Evolutionary conservation across 1,284 basidiomycete genomes (phyloP).

Genomic region (Cryptococcus amylolentus): DNA sequence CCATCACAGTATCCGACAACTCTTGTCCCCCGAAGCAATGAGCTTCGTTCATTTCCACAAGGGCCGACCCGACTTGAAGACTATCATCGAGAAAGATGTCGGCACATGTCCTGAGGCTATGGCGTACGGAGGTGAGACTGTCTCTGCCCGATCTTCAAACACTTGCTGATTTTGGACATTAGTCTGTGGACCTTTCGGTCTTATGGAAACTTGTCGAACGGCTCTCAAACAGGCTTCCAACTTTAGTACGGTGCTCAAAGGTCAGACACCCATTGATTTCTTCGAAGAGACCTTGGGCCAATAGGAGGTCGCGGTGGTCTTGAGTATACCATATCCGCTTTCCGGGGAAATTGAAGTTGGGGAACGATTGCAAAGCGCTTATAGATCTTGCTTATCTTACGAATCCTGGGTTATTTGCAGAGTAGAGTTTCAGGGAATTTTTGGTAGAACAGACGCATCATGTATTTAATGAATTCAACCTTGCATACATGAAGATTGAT

Average conservation of each 20-base stretch:
- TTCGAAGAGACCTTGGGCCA: neutral
- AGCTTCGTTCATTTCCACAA: neutral
- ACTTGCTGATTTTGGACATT: neutral
- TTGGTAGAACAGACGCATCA: too few species aligned
- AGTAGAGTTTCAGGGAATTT: too few species aligned
- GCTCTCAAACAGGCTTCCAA: neutral
- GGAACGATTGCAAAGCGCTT: too few species aligned
- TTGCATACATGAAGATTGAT: too few species aligned
- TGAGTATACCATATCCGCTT: too few species aligned
- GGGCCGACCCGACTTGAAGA: neutral
- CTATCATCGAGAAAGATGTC: neutral
- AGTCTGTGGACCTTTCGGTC: neutral
- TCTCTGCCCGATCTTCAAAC: neutral
- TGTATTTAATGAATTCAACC: too few species aligned
- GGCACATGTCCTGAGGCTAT: neutral
- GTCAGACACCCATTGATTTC: neutral
- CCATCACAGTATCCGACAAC: neutral
- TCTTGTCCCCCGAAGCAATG: neutral
- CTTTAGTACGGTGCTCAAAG: neutral
- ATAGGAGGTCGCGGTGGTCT: neutral
- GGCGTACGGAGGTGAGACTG: neutral
- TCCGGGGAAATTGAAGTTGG: too few species aligned
- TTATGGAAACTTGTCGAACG: neutral
- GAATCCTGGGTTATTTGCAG: too few species aligned
- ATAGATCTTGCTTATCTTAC: too few species aligned